Conservation (phyloP, 768 basidiomycete species). For the Termitomyces sp. region DNA sequence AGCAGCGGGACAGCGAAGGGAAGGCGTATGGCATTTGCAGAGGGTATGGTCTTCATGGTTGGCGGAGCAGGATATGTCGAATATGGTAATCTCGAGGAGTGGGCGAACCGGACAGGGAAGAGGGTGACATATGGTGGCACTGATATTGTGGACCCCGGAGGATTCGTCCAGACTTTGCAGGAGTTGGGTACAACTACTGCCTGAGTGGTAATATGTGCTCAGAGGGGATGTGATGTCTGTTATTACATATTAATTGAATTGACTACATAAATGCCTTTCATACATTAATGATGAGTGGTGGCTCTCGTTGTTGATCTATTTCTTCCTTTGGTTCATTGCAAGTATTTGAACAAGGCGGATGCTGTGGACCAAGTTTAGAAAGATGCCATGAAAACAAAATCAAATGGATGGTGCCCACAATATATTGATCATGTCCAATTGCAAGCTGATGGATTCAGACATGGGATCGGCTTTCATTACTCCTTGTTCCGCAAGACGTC, state of each 20-base stretch:
- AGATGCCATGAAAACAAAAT: constrained; percentile 17
- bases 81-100: constrained; percentile 94
- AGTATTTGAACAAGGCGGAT: constrained; percentile 81
- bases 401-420: constrained; percentile 43
- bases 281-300: background rate
- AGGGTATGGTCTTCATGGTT: constrained; percentile 90
- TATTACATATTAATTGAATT: constrained; percentile 9
- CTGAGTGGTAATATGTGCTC: background rate
- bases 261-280: constrained; percentile 1
- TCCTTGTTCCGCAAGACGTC: constrained; percentile 69
- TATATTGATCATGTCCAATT: constrained; percentile 89
- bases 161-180: constrained; percentile 74
- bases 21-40: constrained; percentile 73
- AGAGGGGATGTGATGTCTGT: background rate
- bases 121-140: constrained; percentile 93
- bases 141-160: constrained; percentile 87
- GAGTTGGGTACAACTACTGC: constrained; percentile 48
- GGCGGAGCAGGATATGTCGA: constrained; percentile 98
- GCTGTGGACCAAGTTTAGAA: constrained; percentile 32
- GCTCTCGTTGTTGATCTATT: constrained; percentile 12
- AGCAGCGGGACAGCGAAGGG: constrained; percentile 38
- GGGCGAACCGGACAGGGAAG: constrained; percentile 81
- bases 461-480: constrained; percentile 67
- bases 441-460: constrained; percentile 72
- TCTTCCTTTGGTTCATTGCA: constrained; percentile 57